Base-by-base conservation (phyloP, 371 early-diverging fungal genomes). In the Rhizopus arrhizus region DNA sequence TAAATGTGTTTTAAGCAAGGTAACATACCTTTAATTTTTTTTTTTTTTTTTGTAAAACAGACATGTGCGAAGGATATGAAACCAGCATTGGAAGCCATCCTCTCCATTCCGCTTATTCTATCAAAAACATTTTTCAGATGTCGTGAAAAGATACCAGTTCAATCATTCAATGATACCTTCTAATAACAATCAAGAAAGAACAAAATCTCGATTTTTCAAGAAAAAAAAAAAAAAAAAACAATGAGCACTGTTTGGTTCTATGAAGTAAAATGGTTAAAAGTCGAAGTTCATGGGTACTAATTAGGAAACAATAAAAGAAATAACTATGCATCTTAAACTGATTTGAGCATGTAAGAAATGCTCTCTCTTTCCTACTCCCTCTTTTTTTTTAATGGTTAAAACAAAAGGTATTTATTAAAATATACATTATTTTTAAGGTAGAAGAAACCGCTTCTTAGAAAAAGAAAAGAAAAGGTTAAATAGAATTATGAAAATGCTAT, bases 61-160 rank as follows among this genome's bases (percentile, higher is more conserved):
- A 35, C 28, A 10, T 48, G 48, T 29, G 5, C 15, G 11, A 7
- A 50, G 13, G 68, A 69, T 50, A 56, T 77, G 22, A 56, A 28
- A 9, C 8, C 10, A 11, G 67, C 69, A 13, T 53, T 65, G 5
- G 40, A 65, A 5, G 62, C 49, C 2, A 62, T 77, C 8, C 51
- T 77, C 11, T 9, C 46, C 2, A 42, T 59, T 15, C 70, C 77
- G 34, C 56, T 74, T 16, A 56, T 65, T 28, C 34, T 77, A 28
- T 73, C 77, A 15, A 53, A 51, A 22, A 62, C 64, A 1, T 77
- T 77, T 40, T 77, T 77, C 53, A 61, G 58, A 11, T 57, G 45
- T 12, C 68, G 61, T 33, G 31, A 12, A 68, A 62, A 38, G 63
- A 64, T 48, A 55, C 71, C 2, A 53, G 55, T 48, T 13, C 13